phyloP scores from a whole-genome alignment of 257 asterid species.

The Rhazya stricta region DNA sequence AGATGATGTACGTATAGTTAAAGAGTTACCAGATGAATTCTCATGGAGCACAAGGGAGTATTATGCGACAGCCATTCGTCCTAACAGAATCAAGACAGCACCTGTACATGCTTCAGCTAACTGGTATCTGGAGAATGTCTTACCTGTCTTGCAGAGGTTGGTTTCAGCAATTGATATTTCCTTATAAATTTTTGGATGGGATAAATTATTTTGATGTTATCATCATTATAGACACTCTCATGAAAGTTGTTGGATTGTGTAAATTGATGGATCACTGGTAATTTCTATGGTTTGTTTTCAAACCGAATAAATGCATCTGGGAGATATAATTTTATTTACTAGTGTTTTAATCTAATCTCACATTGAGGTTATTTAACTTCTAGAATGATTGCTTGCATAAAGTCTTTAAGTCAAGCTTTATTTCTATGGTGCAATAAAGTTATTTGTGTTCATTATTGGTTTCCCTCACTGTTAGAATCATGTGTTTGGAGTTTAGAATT shows the following conservation, averaged over 20 bases:
- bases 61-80: constrained; percentile 83
- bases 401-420: background rate
- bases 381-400: background rate
- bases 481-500: background rate
- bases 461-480: background rate
- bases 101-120: constrained; percentile 94
- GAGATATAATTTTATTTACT: background rate
- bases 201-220: background rate
- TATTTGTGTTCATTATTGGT: background rate
- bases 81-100: constrained; percentile 84
- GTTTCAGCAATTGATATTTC: constrained; percentile 14
- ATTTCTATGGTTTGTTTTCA: background rate
- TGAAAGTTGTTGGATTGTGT: background rate
- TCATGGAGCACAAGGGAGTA: constrained; percentile 97
- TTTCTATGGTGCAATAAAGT: background rate
- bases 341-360: background rate
- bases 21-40: constrained; percentile 80
- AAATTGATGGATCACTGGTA: background rate
- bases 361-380: background rate
- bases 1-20: constrained; percentile 70
- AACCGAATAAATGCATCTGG: background rate
- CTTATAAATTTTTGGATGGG: background rate
- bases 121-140: constrained; percentile 88
- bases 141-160: constrained; percentile 73
- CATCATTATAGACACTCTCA: background rate